These are phyloP conservation scores for Cercospora nicotianae DNA, from an alignment of 2,329 filamentous ascomycete genomes.

Conservation along the genomic window DNA sequence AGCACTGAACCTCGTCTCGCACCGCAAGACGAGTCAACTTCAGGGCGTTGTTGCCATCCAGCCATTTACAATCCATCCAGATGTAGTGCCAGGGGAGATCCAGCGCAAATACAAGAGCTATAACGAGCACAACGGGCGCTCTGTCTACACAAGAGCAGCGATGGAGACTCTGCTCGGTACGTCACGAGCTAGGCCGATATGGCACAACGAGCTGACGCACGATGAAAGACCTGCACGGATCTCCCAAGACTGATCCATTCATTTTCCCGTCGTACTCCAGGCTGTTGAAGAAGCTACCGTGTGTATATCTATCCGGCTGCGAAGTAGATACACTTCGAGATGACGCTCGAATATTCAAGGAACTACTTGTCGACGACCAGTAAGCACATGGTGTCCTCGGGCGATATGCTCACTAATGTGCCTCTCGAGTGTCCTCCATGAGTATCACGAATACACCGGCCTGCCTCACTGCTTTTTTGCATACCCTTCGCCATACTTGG, in stretches of 20 bases:
- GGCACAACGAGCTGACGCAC: neutral
- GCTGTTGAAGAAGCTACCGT: slow-evolving; percentile 21
- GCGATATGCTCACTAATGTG: neutral
- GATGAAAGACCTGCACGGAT: slow-evolving; percentile 11
- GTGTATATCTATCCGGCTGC: slow-evolving; percentile 19
- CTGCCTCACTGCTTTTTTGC: slow-evolving; percentile 26
- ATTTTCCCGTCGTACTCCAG: slow-evolving; percentile 35
- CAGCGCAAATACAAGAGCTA: slow-evolving; percentile 18
- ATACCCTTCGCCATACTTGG: slow-evolving; percentile 15
- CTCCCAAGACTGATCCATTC: slow-evolving; percentile 19
- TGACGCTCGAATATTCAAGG: slow-evolving; percentile 20
- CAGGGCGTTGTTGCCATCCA: slow-evolving; percentile 23
- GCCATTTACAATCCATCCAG: slow-evolving; percentile 23
- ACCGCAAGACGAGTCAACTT: slow-evolving; percentile 10
- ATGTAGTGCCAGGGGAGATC: slow-evolving; percentile 21
- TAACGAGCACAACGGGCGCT: slow-evolving; percentile 18
- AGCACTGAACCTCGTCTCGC: slow-evolving; percentile 17
- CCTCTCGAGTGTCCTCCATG: slow-evolving; percentile 16
- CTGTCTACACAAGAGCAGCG: slow-evolving; percentile 19
- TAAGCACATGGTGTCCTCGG: slow-evolving; percentile 1
- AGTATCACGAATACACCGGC: slow-evolving; percentile 20
- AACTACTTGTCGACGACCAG: slow-evolving; percentile 18
- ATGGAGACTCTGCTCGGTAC: slow-evolving; percentile 21
- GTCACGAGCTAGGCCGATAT: neutral
- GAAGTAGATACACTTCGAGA: slow-evolving; percentile 23